Evolutionary conservation across 805 yeast species (phyloP).

Genomic region (Kodamaea nitidulidarum): DNA sequence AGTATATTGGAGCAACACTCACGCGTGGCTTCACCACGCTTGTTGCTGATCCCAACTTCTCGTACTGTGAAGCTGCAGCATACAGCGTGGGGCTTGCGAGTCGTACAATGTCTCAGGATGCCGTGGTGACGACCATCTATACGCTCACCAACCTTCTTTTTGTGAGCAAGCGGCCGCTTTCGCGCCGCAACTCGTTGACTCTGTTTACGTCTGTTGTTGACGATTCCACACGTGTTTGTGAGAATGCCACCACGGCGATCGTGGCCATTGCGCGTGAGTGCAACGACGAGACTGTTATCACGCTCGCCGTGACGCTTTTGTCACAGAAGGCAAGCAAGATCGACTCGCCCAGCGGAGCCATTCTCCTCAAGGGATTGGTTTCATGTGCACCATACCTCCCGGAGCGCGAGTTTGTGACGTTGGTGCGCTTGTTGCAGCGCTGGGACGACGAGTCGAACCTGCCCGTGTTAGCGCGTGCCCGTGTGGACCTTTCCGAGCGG

Average conservation of each 20-base stretch:
- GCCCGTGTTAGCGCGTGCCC: conserved; percentile 42
- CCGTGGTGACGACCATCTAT: conserved; percentile 79
- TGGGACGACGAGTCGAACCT: conserved; percentile 42
- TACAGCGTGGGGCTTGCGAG: conserved; percentile 61
- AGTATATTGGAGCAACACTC: conserved; percentile 33
- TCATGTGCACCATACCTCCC: conserved; percentile 58
- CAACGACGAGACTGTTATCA: conserved; percentile 67
- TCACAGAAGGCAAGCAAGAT: conserved; percentile 62
- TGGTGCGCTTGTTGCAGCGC: conserved; percentile 55
- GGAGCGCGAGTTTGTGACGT: conserved; percentile 62
- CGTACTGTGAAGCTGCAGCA: conserved; percentile 52
- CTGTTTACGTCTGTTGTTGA: conserved; percentile 5
- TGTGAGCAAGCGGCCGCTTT: conserved; percentile 18
- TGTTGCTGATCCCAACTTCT: conserved; percentile 52
- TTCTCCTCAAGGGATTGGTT: conserved; percentile 59
- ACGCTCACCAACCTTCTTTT: conserved; percentile 72
- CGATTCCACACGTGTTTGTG: conserved; percentile 43
- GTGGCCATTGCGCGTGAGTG: conserved; percentile 63
- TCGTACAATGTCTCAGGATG: conserved; percentile 69
- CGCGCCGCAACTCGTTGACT: conserved; percentile 5
- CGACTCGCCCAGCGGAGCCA: conserved; percentile 50
- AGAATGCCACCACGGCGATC: conserved; percentile 66
- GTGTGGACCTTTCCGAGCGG: conserved; percentile 40
- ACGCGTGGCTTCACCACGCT: conserved; percentile 48
- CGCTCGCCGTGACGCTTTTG: conserved; percentile 74